A percentile compares a stretch with the other conserved stretches of the same genome.
phyloP scores from a whole-genome alignment of 345 rosid species.

The Corchorus olitorius region DNA sequence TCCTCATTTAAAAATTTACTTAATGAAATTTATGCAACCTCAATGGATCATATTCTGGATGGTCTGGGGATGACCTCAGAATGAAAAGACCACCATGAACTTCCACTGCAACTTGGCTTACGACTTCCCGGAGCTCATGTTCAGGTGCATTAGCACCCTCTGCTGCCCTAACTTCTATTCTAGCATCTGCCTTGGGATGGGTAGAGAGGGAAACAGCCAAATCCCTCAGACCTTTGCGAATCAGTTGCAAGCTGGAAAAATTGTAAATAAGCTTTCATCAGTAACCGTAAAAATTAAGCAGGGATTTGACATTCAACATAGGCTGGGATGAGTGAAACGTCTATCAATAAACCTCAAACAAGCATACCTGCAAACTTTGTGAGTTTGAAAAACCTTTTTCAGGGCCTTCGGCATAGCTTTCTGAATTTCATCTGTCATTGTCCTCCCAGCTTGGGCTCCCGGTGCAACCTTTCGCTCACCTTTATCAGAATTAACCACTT shows the following conservation, averaged over 20 bases:
- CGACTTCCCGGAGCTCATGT: slow-evolving; percentile 56
- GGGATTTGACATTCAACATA: background rate
- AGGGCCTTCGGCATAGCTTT: slow-evolving; percentile 69
- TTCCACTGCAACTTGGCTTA: slow-evolving; percentile 54
- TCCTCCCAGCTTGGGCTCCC: slow-evolving; percentile 35
- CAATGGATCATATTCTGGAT: slow-evolving; percentile 59
- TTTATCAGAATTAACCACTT: slow-evolving; percentile 41
- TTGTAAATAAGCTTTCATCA: slow-evolving; percentile 7
- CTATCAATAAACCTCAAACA: background rate
- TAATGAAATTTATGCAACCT: slow-evolving; percentile 46
- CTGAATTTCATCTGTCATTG: slow-evolving; percentile 61
- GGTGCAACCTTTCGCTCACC: slow-evolving; percentile 31
- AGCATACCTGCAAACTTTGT: slow-evolving; percentile 87
- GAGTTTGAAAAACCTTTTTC: slow-evolving; percentile 67
- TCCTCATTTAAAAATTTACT: slow-evolving; percentile 2
- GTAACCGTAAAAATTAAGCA: background rate
- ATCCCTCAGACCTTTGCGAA: slow-evolving; percentile 65
- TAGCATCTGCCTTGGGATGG: slow-evolving; percentile 71
- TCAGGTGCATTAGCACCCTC: slow-evolving; percentile 60
- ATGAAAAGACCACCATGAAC: slow-evolving; percentile 61
- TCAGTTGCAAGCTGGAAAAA: slow-evolving; percentile 56
- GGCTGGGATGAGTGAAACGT: background rate
- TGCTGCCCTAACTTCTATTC: slow-evolving; percentile 54
- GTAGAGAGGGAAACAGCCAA: slow-evolving; percentile 61
- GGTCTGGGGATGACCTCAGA: slow-evolving; percentile 57